A percentile compares a stretch with the other conserved stretches of the same genome.
Conservation (phyloP, 192 early-diverging fungal species). For the Coemansia sp. region DNA sequence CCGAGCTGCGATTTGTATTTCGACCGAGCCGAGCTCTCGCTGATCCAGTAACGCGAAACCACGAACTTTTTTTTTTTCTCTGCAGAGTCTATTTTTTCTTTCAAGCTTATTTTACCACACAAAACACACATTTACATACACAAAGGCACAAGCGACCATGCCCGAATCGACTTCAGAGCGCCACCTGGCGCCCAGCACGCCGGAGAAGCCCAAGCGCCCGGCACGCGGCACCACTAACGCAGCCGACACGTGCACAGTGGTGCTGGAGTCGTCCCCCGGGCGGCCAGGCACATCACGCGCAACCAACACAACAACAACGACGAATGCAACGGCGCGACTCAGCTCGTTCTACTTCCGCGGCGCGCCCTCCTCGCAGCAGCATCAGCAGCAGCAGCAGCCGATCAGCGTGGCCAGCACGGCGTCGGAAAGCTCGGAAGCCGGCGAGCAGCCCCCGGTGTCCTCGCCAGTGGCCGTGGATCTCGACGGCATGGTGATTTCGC, state of each 20-base stretch:
- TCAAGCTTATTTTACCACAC: not conserved
- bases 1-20: too few relatives aligned
- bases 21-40: too few relatives aligned
- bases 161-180: constrained; percentile 12
- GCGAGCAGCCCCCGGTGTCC: too few relatives aligned
- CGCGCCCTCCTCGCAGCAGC: too few relatives aligned
- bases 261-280: constrained; percentile 49
- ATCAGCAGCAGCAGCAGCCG: too few relatives aligned
- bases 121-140: not conserved
- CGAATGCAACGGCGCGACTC: constrained; percentile 11
- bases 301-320: not conserved
- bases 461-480: not conserved
- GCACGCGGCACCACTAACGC: constrained; percentile 28
- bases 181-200: constrained; percentile 29
- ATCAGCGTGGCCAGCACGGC: not conserved
- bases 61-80: constrained; percentile 3
- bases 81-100: not conserved
- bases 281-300: constrained; percentile 35
- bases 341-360: constrained; percentile 40
- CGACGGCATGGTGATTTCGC: not conserved
- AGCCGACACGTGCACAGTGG: constrained; percentile 25
- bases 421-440: not conserved
- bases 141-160: constrained; percentile 13
- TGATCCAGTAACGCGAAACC: too few relatives aligned
- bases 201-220: constrained; percentile 12